Conservation (phyloP, 805 yeast genomes). For the Kuraishia ogatae region DNA sequence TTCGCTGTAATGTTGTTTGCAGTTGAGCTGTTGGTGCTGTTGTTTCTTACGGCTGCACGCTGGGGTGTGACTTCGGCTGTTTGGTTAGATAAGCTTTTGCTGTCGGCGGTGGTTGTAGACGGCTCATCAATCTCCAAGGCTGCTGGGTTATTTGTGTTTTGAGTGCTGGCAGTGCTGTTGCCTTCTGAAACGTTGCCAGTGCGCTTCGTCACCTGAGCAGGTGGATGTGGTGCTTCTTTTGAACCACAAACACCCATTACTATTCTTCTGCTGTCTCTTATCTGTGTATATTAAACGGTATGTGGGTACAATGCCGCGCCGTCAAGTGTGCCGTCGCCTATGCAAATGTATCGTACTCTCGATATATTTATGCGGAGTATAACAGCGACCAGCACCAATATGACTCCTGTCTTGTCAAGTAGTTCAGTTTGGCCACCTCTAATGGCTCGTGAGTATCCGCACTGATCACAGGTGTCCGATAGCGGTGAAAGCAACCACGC, state of each 20-base stretch:
- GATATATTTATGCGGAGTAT: too few species aligned
- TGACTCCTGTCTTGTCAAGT: too few species aligned
- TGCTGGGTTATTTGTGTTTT: neutral
- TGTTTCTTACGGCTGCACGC: neutral
- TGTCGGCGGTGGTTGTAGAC: neutral
- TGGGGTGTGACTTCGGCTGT: neutral
- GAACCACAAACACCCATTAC: conserved; percentile 23
- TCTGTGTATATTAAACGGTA: neutral
- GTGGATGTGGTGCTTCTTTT: conserved; percentile 5
- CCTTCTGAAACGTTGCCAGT: neutral
- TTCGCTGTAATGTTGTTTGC: neutral
- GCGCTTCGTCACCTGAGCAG: neutral
- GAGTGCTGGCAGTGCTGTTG: neutral
- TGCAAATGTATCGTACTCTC: too few species aligned
- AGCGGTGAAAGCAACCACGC: too few species aligned
- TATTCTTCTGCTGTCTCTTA: too few species aligned
- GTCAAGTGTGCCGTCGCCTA: too few species aligned
- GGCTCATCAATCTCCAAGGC: neutral
- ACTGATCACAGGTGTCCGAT: too few species aligned
- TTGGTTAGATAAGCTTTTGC: neutral
- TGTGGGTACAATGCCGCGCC: neutral
- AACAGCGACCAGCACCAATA: too few species aligned
- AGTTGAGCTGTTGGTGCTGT: conserved; percentile 1
- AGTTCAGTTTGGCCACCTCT: too few species aligned
- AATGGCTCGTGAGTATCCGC: too few species aligned